phyloP scores from a whole-genome alignment of 768 basidiomycete genomes.

The Kondoa subrosea region DNA sequence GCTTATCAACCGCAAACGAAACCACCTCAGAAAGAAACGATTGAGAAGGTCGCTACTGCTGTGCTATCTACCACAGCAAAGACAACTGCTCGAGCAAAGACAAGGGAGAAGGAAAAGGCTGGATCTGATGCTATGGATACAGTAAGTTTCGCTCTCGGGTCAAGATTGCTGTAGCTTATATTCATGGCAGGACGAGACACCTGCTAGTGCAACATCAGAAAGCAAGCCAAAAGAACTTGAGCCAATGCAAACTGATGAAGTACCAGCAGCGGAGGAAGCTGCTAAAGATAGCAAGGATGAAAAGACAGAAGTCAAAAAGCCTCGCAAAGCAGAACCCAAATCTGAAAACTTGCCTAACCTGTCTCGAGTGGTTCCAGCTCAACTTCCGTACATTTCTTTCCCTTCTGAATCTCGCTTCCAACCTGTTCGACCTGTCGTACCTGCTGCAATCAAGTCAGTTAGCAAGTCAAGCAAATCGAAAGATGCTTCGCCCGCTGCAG shows the following conservation, averaged over 20 bases:
- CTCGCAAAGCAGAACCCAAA: slow-evolving; percentile 57
- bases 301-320: slow-evolving; percentile 29
- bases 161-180: neutral
- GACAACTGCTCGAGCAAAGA: slow-evolving; percentile 87
- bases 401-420: slow-evolving; percentile 61
- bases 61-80: slow-evolving; percentile 94
- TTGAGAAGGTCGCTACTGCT: slow-evolving; percentile 79
- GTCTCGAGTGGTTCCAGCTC: slow-evolving; percentile 77
- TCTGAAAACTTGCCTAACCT: slow-evolving; percentile 69
- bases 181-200: neutral
- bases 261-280: slow-evolving; percentile 22
- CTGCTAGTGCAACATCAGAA: neutral
- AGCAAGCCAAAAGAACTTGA: slow-evolving; percentile 38
- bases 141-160: slow-evolving; percentile 38
- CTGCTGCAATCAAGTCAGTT: slow-evolving; percentile 21
- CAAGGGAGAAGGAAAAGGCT: slow-evolving; percentile 49
- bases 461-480: slow-evolving; percentile 28
- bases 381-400: slow-evolving; percentile 71
- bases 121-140: slow-evolving; percentile 70
- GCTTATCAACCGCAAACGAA: slow-evolving; percentile 76
- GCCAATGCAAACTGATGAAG: slow-evolving; percentile 55
- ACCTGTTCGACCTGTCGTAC: slow-evolving; percentile 66
- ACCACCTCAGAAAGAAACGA: slow-evolving; percentile 79
- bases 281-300: slow-evolving; percentile 25
- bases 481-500: slow-evolving; percentile 11